These are phyloP conservation scores for Saururus chinensis DNA, from an alignment of 164 flowering plant species.

Conservation along the genomic window DNA sequence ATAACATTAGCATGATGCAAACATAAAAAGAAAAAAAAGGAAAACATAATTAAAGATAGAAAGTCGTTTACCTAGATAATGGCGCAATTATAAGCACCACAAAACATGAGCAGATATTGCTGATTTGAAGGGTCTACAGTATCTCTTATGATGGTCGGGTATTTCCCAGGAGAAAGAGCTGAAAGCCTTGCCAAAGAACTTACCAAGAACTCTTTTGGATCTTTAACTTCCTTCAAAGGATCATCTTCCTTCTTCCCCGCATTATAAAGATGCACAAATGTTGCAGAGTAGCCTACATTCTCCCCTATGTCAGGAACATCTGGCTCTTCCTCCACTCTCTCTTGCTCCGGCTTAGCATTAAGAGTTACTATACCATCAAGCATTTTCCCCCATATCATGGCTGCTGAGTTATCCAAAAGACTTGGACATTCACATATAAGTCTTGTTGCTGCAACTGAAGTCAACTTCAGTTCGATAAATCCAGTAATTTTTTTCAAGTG, in stretches of 20 bases:
- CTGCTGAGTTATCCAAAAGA: constrained; percentile 50
- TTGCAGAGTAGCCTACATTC: constrained; percentile 59
- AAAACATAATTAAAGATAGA: no score
- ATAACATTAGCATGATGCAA: neutral
- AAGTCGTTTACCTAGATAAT: neutral
- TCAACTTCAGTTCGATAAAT: constrained; percentile 56
- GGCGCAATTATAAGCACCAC: neutral
- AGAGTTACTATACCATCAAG: constrained; percentile 81
- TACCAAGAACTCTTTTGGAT: constrained; percentile 68
- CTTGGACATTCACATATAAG: constrained; percentile 69
- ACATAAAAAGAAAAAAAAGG: neutral
- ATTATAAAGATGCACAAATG: constrained; percentile 69
- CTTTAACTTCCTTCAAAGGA: constrained; percentile 64
- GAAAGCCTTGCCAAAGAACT: constrained; percentile 57
- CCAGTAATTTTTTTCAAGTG: constrained; percentile 77
- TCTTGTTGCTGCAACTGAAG: constrained; percentile 74
- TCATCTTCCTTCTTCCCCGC: constrained; percentile 91
- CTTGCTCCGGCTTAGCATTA: constrained; percentile 72
- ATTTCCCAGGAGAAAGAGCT: constrained; percentile 58
- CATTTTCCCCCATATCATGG: constrained; percentile 67
- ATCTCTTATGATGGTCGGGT: constrained; percentile 17
- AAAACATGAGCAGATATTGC: neutral
- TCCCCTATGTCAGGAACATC: constrained; percentile 87
- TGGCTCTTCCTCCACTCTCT: constrained; percentile 70
- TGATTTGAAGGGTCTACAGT: neutral